These are phyloP conservation scores for Penicillium alfredii DNA, from an alignment of 495 filamentous ascomycete species.

Conservation along the genomic window DNA sequence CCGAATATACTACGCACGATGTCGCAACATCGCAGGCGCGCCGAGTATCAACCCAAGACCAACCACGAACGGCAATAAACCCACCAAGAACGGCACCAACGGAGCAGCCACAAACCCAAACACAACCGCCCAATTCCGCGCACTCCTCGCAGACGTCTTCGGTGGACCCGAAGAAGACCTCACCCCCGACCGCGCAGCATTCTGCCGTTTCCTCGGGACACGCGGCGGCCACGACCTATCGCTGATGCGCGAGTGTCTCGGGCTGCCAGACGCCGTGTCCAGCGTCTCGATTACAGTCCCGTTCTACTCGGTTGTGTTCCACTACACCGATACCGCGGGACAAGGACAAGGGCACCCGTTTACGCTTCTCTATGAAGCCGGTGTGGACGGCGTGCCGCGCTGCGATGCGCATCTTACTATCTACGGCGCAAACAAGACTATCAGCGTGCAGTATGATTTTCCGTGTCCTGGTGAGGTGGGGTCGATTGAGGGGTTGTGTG, in stretches of 20 bases:
- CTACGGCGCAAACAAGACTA: conserved; percentile 44
- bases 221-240: conserved; percentile 52
- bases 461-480: conserved; percentile 39
- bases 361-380: conserved; percentile 50
- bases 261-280: conserved; percentile 38
- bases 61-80: not conserved
- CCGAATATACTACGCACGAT: conserved; percentile 48
- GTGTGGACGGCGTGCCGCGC: conserved; percentile 46
- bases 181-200: conserved; percentile 25
- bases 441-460: conserved; percentile 45
- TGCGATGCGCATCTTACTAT: conserved; percentile 54
- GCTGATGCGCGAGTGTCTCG: conserved; percentile 51
- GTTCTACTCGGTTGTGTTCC: conserved; percentile 44
- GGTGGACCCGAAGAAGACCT: conserved; percentile 24
- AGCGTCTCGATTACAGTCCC: conserved; percentile 41
- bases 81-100: not conserved
- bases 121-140: conserved; percentile 5
- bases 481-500: no score
- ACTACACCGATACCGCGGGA: conserved; percentile 25
- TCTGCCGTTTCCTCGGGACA: conserved; percentile 41
- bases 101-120: not conserved
- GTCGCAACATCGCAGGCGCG: conserved; percentile 49
- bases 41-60: conserved; percentile 3
- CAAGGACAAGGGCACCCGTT: conserved; percentile 31
- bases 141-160: conserved; percentile 28